These are phyloP conservation scores for Nyctanthes arbortristis DNA, from an alignment of 257 asterid genomes.

Conservation along the genomic window DNA sequence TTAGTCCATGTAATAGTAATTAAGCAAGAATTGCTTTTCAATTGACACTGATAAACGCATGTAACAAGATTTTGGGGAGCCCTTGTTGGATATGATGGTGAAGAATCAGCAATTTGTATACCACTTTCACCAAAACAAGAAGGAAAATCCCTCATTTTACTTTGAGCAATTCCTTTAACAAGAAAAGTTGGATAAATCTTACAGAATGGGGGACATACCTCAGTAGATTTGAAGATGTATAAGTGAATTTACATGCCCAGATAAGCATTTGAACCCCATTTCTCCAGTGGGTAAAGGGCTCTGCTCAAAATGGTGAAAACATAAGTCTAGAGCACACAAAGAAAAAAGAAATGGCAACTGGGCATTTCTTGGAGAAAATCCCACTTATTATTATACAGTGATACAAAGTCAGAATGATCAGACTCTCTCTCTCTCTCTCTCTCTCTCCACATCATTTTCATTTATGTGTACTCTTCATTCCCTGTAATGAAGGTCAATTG, in stretches of 20 bases:
- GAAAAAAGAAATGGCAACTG: conserved; percentile 10
- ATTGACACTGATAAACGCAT: conserved; percentile 45
- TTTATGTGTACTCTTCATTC: conserved; percentile 13
- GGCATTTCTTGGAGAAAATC: conserved; percentile 18
- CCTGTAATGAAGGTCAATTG: neutral
- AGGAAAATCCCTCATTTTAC: conserved; percentile 69
- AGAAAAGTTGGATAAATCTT: neutral
- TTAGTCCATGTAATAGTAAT: conserved; percentile 62
- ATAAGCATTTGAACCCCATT: neutral
- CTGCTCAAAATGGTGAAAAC: neutral
- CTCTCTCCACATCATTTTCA: no score
- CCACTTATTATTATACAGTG: conserved; percentile 7
- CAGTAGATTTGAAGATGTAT: conserved; percentile 17
- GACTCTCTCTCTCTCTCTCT: no score
- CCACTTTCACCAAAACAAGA: conserved; percentile 82
- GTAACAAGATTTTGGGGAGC: conserved; percentile 59
- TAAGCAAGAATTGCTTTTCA: conserved; percentile 45
- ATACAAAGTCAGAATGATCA: no score
- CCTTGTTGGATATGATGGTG: conserved; percentile 35
- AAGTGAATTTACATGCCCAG: neutral
- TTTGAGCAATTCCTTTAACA: neutral
- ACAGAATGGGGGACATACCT: conserved; percentile 11
- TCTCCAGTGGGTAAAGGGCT: neutral
- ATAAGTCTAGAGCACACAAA: neutral
- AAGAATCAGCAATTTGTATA: conserved; percentile 50